phyloP scores from a whole-genome alignment of 768 basidiomycete species.

The Strobilomyces dryophilus region DNA sequence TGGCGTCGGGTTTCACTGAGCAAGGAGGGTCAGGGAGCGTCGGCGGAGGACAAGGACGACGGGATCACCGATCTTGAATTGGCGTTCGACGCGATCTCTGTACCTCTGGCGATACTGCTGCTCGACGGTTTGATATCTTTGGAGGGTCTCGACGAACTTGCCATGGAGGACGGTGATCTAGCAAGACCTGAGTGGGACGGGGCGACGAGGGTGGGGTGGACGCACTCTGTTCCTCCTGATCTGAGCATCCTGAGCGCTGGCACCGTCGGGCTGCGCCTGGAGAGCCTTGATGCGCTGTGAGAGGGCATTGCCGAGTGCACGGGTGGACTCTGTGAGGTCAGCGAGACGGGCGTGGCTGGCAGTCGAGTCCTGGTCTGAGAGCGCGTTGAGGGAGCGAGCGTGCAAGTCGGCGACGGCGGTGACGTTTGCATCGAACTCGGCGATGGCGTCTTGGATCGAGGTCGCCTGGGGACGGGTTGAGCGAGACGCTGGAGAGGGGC shows the following conservation, averaged over 20 bases:
- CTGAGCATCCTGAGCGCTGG: conserved; percentile 39
- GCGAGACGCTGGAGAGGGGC: neutral
- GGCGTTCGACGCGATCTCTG: conserved; percentile 65
- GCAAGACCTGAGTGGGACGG: neutral
- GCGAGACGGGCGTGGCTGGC: conserved; percentile 47
- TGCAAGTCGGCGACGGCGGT: conserved; percentile 45
- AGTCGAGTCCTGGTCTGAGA: conserved; percentile 42
- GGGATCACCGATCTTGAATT: conserved; percentile 67
- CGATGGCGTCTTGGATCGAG: conserved; percentile 44
- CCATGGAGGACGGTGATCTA: conserved; percentile 58
- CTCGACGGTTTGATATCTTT: conserved; percentile 75
- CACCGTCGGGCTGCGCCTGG: conserved; percentile 35
- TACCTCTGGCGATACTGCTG: conserved; percentile 62
- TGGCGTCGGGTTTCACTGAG: conserved; percentile 82
- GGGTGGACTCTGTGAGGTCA: conserved; percentile 56
- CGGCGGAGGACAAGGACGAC: neutral
- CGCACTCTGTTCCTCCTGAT: conserved; percentile 38
- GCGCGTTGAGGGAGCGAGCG: conserved; percentile 45
- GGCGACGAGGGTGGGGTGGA: neutral
- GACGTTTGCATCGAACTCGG: conserved; percentile 43
- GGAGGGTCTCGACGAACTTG: conserved; percentile 73
- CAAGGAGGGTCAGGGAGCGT: neutral
- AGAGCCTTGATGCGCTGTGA: conserved; percentile 59
- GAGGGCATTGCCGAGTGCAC: conserved; percentile 50
- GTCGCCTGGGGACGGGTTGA: conserved; percentile 35